Conservation (phyloP, 2,329 filamentous ascomycete genomes). For the Penicillium occitanis region DNA sequence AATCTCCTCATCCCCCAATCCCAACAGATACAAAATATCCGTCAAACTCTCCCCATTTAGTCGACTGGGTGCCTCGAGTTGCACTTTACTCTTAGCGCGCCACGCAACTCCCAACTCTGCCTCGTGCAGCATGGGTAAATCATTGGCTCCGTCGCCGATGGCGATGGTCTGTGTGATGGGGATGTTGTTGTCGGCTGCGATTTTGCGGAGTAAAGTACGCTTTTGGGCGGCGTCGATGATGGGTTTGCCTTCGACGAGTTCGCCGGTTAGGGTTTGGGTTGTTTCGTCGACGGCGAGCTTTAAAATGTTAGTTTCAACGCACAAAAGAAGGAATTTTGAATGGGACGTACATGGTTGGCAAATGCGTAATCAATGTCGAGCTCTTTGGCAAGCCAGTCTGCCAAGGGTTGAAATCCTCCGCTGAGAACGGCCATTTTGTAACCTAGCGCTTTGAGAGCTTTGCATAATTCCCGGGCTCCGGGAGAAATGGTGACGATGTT, state of each 20-base stretch:
- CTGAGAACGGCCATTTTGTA: constrained; percentile 88
- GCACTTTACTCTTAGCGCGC: constrained; percentile 64
- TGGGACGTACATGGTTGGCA: constrained; percentile 70
- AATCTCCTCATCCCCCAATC: constrained; percentile 52
- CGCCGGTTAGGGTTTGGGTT: constrained; percentile 56
- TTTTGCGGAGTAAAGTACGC: constrained; percentile 53
- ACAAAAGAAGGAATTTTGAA: neutral
- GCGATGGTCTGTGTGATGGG: constrained; percentile 56
- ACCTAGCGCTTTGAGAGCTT: constrained; percentile 72
- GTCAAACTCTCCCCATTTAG: constrained; percentile 59
- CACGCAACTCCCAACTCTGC: constrained; percentile 64
- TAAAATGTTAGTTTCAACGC: neutral
- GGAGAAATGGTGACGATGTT: constrained; percentile 75
- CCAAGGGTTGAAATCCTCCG: constrained; percentile 87
- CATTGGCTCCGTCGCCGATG: constrained; percentile 65
- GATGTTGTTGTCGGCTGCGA: constrained; percentile 57
- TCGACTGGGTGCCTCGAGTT: constrained; percentile 59
- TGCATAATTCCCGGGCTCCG: constrained; percentile 73
- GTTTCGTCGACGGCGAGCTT: constrained; percentile 51
- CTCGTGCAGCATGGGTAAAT: constrained; percentile 63
- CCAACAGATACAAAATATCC: constrained; percentile 61
- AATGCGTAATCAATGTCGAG: constrained; percentile 84
- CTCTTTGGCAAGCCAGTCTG: constrained; percentile 76
- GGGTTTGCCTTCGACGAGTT: constrained; percentile 52
- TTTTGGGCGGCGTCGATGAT: constrained; percentile 63